A percentile compares a stretch with the other conserved stretches of the same genome.
These are phyloP conservation scores for Pythium brachiatum DNA, from an alignment of 352 stramenopile genomes.

Conservation along the genomic window DNA sequence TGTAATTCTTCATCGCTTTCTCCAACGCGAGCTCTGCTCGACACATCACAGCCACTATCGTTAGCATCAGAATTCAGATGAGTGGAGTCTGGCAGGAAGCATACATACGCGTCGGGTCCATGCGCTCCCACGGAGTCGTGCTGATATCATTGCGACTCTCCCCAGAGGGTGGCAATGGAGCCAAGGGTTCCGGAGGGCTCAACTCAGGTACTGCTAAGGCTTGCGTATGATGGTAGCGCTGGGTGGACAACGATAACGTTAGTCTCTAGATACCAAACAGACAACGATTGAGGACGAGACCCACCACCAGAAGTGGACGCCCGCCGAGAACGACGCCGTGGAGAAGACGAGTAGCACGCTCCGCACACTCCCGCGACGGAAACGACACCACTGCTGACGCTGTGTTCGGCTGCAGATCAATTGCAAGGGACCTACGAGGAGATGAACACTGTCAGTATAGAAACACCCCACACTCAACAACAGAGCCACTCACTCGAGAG, in stretches of 20 bases:
- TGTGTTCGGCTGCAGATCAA: constrained; percentile 4
- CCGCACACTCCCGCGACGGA: constrained; percentile 31
- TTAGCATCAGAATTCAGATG: not conserved
- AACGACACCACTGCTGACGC: constrained; percentile 23
- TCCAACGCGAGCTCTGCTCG: constrained; percentile 33
- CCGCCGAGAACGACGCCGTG: constrained; percentile 54
- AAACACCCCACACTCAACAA: not conserved
- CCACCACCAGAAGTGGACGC: constrained; percentile 49
- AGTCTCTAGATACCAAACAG: not conserved
- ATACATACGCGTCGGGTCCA: constrained; percentile 7
- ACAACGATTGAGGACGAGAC: not conserved
- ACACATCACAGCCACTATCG: not conserved
- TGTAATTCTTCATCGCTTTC: constrained; percentile 75
- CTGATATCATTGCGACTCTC: not conserved
- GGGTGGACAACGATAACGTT: not conserved
- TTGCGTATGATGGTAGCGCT: not conserved
- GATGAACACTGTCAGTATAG: not conserved
- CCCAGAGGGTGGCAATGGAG: not conserved
- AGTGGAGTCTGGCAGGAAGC: not conserved
- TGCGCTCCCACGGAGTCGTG: not conserved
- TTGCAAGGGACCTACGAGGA: constrained; percentile 16
- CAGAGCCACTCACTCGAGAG: constrained; percentile 34
- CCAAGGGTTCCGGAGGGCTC: not conserved
- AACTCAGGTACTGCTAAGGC: not conserved
- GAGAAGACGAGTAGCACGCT: constrained; percentile 37